Evolutionary conservation across 2,329 filamentous ascomycete genomes (phyloP), one percentile per base, ranked within the genome.

Genomic region (Ascochyta clinopodiicola): DNA sequence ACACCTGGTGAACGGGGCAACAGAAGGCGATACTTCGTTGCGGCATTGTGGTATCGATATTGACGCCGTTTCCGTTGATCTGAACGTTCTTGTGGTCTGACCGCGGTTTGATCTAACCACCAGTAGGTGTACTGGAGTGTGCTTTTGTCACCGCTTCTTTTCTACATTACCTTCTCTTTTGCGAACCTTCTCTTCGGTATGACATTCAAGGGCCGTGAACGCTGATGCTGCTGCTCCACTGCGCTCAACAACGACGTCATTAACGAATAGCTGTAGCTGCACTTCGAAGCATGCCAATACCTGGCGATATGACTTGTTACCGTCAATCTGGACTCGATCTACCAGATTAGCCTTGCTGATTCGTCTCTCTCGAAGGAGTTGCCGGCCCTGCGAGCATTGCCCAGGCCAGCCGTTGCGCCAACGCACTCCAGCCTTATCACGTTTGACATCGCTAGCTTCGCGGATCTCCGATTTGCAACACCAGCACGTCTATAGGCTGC

Each of bases 351-450:
- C 13, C 22, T n/a, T 5, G 19, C 22, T 17, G 38, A 40, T 40
- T 40, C 22, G 38, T 21, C 10, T 2, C 17, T 9, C 6, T n/a
- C 8, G 32, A 35, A 9, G 21, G 22, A 27, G 22, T 13, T 17
- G 4, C 9, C 15, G 38, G 27, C 38, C 38, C 38, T 40, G 21
- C 29, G 22, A 19, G 21, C 37, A 35, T 22, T 12, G 24, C 51
- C 29, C 10, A 31, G 15, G 38, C 38, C 21, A 27, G 24, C 38
- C 43, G 29, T 22, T 13, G 21, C 51, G 44, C 38, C 44, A 32
- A 25, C 32, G 32, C 25, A 37, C 35, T 22, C 47, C 25, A 22
- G 27, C 38, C 52, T 31, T 67, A 60, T 55, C 59, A 59, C 53
- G 38, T 52, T 37, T 31, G 29, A 13, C 29, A 31, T 13, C 10